A percentile compares a stretch with the other conserved stretches of the same genome.
phyloP scores from a whole-genome alignment of 176 grass and related monocot species.

The Elymus sibiricus region DNA sequence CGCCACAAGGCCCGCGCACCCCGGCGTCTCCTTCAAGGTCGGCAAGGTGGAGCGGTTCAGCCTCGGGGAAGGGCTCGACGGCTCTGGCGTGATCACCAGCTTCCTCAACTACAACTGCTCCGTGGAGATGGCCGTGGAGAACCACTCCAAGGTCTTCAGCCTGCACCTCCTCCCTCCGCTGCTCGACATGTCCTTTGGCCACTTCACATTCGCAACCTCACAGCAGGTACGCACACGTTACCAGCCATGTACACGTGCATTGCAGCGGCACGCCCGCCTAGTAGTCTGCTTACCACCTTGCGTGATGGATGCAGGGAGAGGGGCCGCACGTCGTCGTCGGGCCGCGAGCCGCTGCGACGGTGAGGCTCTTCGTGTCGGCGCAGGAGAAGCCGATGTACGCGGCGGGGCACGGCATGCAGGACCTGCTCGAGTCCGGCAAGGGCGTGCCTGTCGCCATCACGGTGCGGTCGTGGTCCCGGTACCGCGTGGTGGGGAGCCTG shows the following conservation, averaged over 20 bases:
- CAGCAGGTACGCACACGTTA: background rate
- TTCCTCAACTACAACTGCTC: conserved; percentile 85
- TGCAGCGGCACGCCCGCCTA: too few species aligned
- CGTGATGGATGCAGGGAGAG: conserved; percentile 24
- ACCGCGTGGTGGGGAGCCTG: conserved; percentile 56
- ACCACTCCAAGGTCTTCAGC: conserved; percentile 80
- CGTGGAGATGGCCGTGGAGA: conserved; percentile 72
- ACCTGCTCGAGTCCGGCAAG: conserved; percentile 54
- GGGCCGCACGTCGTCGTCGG: conserved; percentile 33
- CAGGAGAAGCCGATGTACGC: conserved; percentile 93
- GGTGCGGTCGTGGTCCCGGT: conserved; percentile 42
- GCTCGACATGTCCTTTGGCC: conserved; percentile 59
- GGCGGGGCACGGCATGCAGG: conserved; percentile 73
- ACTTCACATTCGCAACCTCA: conserved; percentile 63
- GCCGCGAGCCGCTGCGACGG: background rate
- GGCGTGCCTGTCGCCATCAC: conserved; percentile 59
- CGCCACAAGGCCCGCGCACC: conserved; percentile 53
- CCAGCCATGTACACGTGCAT: too few species aligned
- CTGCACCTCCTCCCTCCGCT: conserved; percentile 50
- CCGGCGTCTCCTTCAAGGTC: conserved; percentile 55
- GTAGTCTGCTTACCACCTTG: too few species aligned
- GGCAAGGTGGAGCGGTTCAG: conserved; percentile 56
- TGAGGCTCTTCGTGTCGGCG: conserved; percentile 45
- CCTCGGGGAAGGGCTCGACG: conserved; percentile 81
- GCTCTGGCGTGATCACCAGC: conserved; percentile 75